Evolutionary conservation across 805 yeast species (phyloP).

Genomic region (Kluyveromyces dobzhanskii): DNA sequence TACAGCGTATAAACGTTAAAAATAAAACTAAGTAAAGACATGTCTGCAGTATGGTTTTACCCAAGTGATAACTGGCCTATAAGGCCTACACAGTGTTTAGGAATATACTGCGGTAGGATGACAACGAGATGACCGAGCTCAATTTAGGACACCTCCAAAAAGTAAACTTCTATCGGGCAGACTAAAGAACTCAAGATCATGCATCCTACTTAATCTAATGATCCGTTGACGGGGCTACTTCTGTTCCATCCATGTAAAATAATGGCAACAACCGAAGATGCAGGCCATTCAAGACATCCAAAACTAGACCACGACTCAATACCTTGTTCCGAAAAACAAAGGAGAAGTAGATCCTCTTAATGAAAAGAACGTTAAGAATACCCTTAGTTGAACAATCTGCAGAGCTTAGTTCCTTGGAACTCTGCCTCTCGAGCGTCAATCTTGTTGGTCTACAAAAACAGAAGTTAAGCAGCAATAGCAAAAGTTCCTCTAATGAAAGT

Average conservation of each 20-base stretch:
- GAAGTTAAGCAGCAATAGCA: slow-evolving; percentile 29
- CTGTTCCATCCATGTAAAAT: slow-evolving; percentile 50
- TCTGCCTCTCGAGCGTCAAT: slow-evolving; percentile 71
- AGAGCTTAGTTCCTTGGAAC: slow-evolving; percentile 25
- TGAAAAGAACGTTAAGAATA: slow-evolving; percentile 2
- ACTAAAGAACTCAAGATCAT: slow-evolving; percentile 29
- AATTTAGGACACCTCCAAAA: slow-evolving; percentile 27
- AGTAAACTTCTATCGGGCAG: slow-evolving; percentile 22
- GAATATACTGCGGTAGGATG: slow-evolving; percentile 92
- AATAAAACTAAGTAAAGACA: slow-evolving; percentile 18
- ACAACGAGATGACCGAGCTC: slow-evolving; percentile 55
- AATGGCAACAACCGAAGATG: slow-evolving; percentile 46
- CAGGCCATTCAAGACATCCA: neutral
- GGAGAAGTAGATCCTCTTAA: slow-evolving; percentile 22
- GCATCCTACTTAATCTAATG: slow-evolving; percentile 53
- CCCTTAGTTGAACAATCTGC: slow-evolving; percentile 1
- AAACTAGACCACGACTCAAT: slow-evolving; percentile 20
- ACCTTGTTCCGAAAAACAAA: slow-evolving; percentile 29
- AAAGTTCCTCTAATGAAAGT: slow-evolving; percentile 9
- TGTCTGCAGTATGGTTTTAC: slow-evolving; percentile 99
- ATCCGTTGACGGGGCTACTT: slow-evolving; percentile 97
- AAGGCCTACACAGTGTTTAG: slow-evolving; percentile 96
- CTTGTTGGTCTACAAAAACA: slow-evolving; percentile 33
- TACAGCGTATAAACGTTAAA: no score
- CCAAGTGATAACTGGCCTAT: slow-evolving; percentile 91